phyloP scores from a whole-genome alignment of 2,329 filamentous ascomycete species.

The Fusarium sambucinum region DNA sequence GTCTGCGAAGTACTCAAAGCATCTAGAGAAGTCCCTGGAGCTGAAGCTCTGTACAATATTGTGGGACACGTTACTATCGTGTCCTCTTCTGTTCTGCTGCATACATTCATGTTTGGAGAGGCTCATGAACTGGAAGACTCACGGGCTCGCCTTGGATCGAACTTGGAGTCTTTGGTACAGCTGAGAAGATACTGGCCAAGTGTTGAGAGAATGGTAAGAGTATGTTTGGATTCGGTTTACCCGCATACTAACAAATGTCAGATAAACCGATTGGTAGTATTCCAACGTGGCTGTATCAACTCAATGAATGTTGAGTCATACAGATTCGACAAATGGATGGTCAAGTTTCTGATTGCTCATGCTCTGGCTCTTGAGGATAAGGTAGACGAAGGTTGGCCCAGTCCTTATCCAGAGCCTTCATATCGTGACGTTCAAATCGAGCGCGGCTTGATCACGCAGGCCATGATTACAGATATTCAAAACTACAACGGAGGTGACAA shows the following conservation, averaged over 20 bases:
- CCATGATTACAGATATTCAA: slow-evolving; percentile 44
- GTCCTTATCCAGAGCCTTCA: background rate
- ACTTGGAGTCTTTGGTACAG: slow-evolving; percentile 50
- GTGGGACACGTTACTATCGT: slow-evolving; percentile 53
- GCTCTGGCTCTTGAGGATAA: slow-evolving; percentile 49
- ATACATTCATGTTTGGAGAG: slow-evolving; percentile 52
- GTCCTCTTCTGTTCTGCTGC: slow-evolving; percentile 52
- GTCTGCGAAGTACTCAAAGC: slow-evolving; percentile 49
- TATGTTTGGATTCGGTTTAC: accelerated
- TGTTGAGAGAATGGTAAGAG: slow-evolving; percentile 51
- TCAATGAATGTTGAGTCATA: slow-evolving; percentile 48
- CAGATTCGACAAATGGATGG: slow-evolving; percentile 62
- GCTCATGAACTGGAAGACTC: slow-evolving; percentile 47
- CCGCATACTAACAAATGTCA: slow-evolving; percentile 6
- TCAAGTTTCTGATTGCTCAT: slow-evolving; percentile 57
- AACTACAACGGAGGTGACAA: background rate
- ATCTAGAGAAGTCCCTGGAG: slow-evolving; percentile 42
- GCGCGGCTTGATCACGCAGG: slow-evolving; percentile 37
- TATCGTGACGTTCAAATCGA: slow-evolving; percentile 26
- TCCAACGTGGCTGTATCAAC: slow-evolving; percentile 50
- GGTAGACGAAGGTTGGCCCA: slow-evolving; percentile 45
- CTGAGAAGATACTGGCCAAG: slow-evolving; percentile 52
- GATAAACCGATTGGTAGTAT: slow-evolving; percentile 52
- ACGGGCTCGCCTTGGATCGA: slow-evolving; percentile 47
- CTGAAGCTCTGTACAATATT: slow-evolving; percentile 51